Evolutionary conservation across 306 rosid genomes (phyloP), one percentile per base, ranked within the genome.

Genomic region (Dryas drummondii): DNA sequence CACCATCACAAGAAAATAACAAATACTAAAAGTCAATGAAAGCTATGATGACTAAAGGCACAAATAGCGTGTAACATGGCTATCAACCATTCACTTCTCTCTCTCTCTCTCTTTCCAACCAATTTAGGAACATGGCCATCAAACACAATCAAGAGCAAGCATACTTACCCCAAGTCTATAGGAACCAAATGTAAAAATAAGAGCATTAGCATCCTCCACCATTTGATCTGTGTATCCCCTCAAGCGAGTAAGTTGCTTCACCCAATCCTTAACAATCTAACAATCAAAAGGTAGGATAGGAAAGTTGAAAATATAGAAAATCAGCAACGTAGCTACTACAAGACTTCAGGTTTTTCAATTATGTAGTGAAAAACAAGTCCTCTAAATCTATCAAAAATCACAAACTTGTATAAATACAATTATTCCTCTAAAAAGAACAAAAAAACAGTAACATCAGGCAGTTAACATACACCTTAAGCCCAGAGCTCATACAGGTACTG

Each of bases 181-280:
- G 76, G 98, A 93, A 19, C 98, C 98, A 76, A 93, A 91, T 27
- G 98, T 93, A 76, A 89, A 85, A 85, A 93, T 89, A 75, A 86
- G 82, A 42, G 97, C 97, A 64, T 89, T 91, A 48, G 98, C 97
- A 70, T 89, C 93, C 87, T 89, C 92, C 77, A 89, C 97, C 97
- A 86, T 93, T 86, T 93, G 98, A 69, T 91, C 98, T 8, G 98
- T 86, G 83, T 91, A 91, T 57, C 98, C 98, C 76, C 96, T 90
- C 72, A 76, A 84, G 76, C 79, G 86, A 37, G 98, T 93, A 77
- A 93, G 84, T 80, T 84, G 93, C 90, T 91, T 91, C 85, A 93
- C 98, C 98, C 98, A 93, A 77, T 64, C 82, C 84, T 93, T 93
- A 13, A 85, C 96, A 84, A 89, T 85, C 98, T 93, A 83, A 72